Base-by-base conservation (phyloP, 106 monocot species). In the Platanthera guangdongensis region DNA sequence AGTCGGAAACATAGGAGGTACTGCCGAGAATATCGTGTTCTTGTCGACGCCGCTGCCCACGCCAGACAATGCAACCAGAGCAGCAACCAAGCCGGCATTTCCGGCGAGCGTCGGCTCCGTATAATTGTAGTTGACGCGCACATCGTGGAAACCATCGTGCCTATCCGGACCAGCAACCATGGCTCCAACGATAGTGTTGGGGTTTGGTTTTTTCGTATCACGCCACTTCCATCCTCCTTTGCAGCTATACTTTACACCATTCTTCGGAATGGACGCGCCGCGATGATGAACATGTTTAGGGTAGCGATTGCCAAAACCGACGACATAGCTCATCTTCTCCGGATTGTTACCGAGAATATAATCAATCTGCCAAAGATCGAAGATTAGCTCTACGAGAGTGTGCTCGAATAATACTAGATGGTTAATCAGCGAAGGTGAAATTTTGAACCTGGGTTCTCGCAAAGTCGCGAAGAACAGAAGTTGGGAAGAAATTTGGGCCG, bases 11-110 rank as follows among this genome's bases (percentile, higher is more conserved):
- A 85, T 54, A 0, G 83, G 80, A 32, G 88, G 84, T 9, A 88
- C 83, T 0, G 83, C 69, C 0, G 85, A 85, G 78, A 81, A 88
- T 10, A 88, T 88, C 46, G 83, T 85, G 72, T 88, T 88, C 78
- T 74, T 85, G 50, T 88, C 85, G 45, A 83, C 73, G 6, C 80
- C 85, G 0, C 6, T 47, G 10, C 67, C 76, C 47, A 13, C 80
- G 7, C 78, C 70, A 8, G 78, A 71, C 47, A 89, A 60, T 2
- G 88, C 83, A 6, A 89, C 77, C 51, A 89, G 74, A 49, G 83
- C 88, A 5, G 88, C 85, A 4, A 89, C 83, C 15, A 89, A 79
- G n/a, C 88, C 88, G 25, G 88, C 88, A 79, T 89, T 89, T 2
- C 85, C 88, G 5, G 81, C 88, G 9, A 89, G 72, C 2, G 88